Evolutionary conservation across 2,329 filamentous ascomycete species (phyloP), one percentile per base, ranked within the genome.

Genomic region (Chlorencoelia australis): DNA sequence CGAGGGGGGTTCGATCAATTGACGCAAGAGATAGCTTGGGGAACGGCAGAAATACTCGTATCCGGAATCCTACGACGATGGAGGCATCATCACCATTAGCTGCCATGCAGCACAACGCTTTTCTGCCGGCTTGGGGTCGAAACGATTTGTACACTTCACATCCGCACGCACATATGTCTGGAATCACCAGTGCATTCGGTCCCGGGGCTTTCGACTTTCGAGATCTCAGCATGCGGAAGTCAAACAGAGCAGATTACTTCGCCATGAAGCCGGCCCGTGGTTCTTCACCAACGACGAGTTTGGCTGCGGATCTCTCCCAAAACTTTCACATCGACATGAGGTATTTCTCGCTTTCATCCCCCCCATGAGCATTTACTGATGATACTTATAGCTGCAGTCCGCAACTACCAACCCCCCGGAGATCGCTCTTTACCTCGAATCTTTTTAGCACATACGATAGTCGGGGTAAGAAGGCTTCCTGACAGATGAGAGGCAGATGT

Each of bases 311-410:
- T 63, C 71, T 96, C 52, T 95, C 88, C 40, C 87, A 94, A 58
- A 98, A 96, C 67, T 94, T 96, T 59, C 83, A 89, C 58, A 83
- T 96, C 59, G 88, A 95, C 62, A 86, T 82, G 56, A 95, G 88
- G 89, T 95, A 68, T 50, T 72, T 22, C 7, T 25, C 11, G 15
- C 24, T 30, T 10, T 2, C 19, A 18, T 15, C 4, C 16, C 10
- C 32, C 5, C 17, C 27, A 26, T 25, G 7, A 17, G 17, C 15
- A 22, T 33, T 16, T 30, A 30, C 46, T 31, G 20, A 42, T 25
- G 11, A 31, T 18, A 25, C 37, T 42, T n/a, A 46, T 27, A 32
- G 38, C 21, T 13, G 39, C 60, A 94, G 86, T 61, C 86, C 86
- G 21, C 79, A 83, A 59, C 71, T 88, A 48, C 80, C 81, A 9